Base-by-base conservation (phyloP, 1,284 basidiomycete genomes). In the Ceratobasidium sp. region DNA sequence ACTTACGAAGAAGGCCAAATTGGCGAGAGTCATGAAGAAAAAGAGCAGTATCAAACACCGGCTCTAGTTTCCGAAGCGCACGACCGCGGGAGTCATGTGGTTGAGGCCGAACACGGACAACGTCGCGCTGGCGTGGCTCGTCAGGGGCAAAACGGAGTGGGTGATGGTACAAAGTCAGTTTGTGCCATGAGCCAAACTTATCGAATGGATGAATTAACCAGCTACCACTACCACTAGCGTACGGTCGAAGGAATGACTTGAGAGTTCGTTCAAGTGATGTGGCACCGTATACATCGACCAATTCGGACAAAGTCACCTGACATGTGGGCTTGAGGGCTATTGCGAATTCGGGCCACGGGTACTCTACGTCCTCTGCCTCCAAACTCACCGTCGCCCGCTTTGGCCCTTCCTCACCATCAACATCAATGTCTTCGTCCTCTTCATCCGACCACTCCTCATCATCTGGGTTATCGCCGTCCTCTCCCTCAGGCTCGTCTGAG, bases 61-160 rank as follows among this genome's bases (percentile, higher is more conserved):
- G 33, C 3, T 44, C 66, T 23, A 20, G n/a, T 15, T 18, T 12
- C 2, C n/a, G 42, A 12, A 64, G 39, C 6, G n/a, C n/a, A n/a
- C 44, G 64, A 1, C 64, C 64, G 64, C 49, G 46, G 3, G 9
- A 1, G 42, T 67, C 64, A 26, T n/a, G 20, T 6, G 23, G 20
- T 12, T 18, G 42, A 4, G 44, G 7, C 12, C 44, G 42, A 26
- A 53, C 23, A 12, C 66, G 66, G 10, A 68, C 51, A 3, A 64
- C 61, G 42, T 64, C 61, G 12, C 40, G 61, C 3, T 64, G 61
- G 0, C 12, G 39, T 4, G 61, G 61, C n/a, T 64, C 61, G 39
- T 64, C 61, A 9, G 61, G 61, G 40, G 61, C 61, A 20, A 64
- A 64, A 3, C 39, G n/a, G 61, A 64, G 33, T 1, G 61, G 61